Conservation (phyloP, 1,284 basidiomycete species). For the Porodaedalea pini region DNA sequence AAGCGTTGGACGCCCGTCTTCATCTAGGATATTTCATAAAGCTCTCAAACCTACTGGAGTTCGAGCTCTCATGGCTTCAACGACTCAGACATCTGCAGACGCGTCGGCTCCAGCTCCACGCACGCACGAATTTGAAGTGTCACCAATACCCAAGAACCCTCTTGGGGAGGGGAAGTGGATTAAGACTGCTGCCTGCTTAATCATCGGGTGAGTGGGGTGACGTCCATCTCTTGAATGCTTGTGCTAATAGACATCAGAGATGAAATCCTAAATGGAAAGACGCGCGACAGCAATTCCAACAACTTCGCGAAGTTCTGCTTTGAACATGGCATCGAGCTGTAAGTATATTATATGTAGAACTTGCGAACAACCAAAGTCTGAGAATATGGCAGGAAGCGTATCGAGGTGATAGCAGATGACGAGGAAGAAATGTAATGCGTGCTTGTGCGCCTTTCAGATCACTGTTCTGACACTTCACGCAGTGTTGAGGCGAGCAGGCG, state of each 20-base stretch:
- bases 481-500: constrained; percentile 83
- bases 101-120: neutral
- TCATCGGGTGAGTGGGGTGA: constrained; percentile 61
- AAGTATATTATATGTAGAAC: constrained; percentile 34
- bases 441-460: constrained; percentile 28
- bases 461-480: constrained; percentile 19
- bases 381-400: constrained; percentile 58
- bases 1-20: neutral
- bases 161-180: constrained; percentile 69
- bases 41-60: neutral
- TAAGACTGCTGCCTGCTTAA: constrained; percentile 64
- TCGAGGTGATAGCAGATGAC: constrained; percentile 91
- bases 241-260: constrained; percentile 45
- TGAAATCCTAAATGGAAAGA: constrained; percentile 85
- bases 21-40: neutral
- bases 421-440: constrained; percentile 75
- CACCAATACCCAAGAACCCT: constrained; percentile 56
- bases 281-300: constrained; percentile 82
- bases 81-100: neutral
- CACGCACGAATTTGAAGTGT: constrained; percentile 44
- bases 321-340: constrained; percentile 83
- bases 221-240: neutral
- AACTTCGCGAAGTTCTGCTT: constrained; percentile 87
- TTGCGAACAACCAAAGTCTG: neutral
- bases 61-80: neutral